Evolutionary conservation across 352 stramenopile species (phyloP).

Genomic region (Phytophthora constricta): DNA sequence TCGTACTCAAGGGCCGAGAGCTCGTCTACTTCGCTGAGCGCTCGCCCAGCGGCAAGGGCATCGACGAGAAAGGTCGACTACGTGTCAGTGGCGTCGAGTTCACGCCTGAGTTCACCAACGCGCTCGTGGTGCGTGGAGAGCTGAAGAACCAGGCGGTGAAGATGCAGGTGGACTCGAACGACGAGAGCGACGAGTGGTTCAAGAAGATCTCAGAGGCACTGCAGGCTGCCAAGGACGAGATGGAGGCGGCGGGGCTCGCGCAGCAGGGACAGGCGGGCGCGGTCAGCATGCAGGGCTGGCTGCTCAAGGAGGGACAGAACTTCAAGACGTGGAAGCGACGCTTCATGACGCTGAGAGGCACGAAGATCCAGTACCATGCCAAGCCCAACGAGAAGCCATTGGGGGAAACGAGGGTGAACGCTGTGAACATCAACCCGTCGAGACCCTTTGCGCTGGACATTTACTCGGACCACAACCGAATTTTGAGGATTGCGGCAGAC

Average conservation of each 20-base stretch:
- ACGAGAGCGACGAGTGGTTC: constrained; percentile 70
- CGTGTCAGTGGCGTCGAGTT: constrained; percentile 68
- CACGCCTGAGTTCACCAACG: constrained; percentile 70
- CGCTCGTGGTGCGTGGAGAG: constrained; percentile 61
- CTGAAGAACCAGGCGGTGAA: constrained; percentile 80
- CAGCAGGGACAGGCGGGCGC: constrained; percentile 10
- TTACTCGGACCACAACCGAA: constrained; percentile 85
- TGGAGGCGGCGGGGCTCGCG: constrained; percentile 7
- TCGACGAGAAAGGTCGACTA: constrained; percentile 80
- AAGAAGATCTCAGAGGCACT: constrained; percentile 55
- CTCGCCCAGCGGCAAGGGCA: constrained; percentile 72
- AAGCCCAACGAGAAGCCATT: constrained; percentile 59
- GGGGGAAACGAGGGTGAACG: constrained; percentile 69
- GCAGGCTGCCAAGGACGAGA: constrained; percentile 20
- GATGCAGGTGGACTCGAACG: constrained; percentile 72
- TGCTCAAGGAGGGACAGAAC: constrained; percentile 86
- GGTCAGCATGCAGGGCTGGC: constrained; percentile 73
- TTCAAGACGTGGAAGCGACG: constrained; percentile 90
- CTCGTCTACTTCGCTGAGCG: constrained; percentile 82
- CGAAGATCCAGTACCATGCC: constrained; percentile 73
- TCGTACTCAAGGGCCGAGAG: constrained; percentile 78
- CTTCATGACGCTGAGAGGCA: constrained; percentile 75
- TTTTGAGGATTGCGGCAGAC: constrained; percentile 70
- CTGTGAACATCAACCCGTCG: constrained; percentile 71
- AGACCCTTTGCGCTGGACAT: constrained; percentile 78